Conservation (phyloP, 495 filamentous ascomycete species). For the Penicillium alfredii region DNA sequence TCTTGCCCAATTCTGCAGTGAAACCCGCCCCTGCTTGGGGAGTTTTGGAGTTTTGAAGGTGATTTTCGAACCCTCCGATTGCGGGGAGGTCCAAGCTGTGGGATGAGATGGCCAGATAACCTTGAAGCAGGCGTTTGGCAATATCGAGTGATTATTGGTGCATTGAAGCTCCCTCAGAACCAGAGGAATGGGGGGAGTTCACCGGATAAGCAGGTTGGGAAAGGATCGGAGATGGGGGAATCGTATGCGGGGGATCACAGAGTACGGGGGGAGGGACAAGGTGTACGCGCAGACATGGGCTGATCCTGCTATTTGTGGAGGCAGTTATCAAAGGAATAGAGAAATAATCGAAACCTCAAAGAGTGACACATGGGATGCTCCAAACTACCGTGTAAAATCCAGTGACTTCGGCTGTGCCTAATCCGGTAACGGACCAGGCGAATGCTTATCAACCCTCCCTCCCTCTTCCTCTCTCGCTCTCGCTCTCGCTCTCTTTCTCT, state of each 20-base stretch:
- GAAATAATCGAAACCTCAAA: too few relatives aligned
- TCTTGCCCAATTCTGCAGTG: background rate
- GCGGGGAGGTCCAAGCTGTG: too few relatives aligned
- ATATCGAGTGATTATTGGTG: conserved; percentile 18
- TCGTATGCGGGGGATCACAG: conserved; percentile 2
- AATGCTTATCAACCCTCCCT: conserved; percentile 20
- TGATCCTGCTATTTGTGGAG: too few relatives aligned
- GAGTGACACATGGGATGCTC: too few relatives aligned
- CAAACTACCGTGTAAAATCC: conserved; percentile 9
- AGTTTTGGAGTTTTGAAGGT: too few relatives aligned
- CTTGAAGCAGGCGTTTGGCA: too few relatives aligned
- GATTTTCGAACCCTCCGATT: conserved; percentile 1
- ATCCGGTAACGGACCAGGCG: conserved; percentile 13
- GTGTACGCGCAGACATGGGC: too few relatives aligned
- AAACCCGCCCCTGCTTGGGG: too few relatives aligned
- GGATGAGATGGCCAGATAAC: too few relatives aligned
- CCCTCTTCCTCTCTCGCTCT: too few relatives aligned
- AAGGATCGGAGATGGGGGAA: conserved; percentile 22
- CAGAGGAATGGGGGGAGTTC: conserved; percentile 15
- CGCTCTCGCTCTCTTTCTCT: conserved; percentile 11
- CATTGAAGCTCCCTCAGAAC: background rate
- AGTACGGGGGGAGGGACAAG: too few relatives aligned
- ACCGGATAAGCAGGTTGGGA: conserved; percentile 27
- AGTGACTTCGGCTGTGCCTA: conserved; percentile 16
- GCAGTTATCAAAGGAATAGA: too few relatives aligned